phyloP scores from a whole-genome alignment of 305 asterid species.

The Striga hermonthica region DNA sequence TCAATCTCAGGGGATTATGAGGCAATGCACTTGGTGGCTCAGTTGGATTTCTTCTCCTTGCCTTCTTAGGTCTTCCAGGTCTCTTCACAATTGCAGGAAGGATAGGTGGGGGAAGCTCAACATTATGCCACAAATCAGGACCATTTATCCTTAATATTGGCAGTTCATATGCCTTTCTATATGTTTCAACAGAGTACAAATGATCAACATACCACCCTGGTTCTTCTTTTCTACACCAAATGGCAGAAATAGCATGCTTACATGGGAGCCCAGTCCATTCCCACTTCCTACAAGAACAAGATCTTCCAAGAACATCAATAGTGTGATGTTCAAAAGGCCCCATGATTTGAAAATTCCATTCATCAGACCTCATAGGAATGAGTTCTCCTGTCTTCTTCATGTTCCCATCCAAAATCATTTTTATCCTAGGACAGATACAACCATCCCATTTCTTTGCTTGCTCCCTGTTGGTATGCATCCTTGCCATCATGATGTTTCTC shows the following conservation, averaged over 20 bases:
- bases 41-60: too few species aligned
- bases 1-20: too few species aligned
- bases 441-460: not conserved
- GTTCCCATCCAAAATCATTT: not conserved
- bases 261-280: not conserved
- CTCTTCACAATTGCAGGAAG: too few species aligned
- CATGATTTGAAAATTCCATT: not conserved
- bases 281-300: not conserved
- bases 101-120: too few species aligned
- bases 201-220: not conserved
- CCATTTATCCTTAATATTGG: too few species aligned
- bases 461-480: not conserved
- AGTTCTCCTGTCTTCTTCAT: not conserved
- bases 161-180: too few species aligned
- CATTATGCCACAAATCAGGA: too few species aligned
- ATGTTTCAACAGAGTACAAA: too few species aligned
- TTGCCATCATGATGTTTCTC: not conserved
- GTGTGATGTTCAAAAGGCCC: conserved; percentile 1
- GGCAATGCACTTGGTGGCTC: too few species aligned
- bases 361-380: not conserved
- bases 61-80: too few species aligned
- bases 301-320: not conserved
- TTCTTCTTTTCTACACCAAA: not conserved
- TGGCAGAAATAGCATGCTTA: not conserved
- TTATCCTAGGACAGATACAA: not conserved